phyloP scores from a whole-genome alignment of 1,284 basidiomycete species.

The Ustanciosporium gigantosporum region DNA sequence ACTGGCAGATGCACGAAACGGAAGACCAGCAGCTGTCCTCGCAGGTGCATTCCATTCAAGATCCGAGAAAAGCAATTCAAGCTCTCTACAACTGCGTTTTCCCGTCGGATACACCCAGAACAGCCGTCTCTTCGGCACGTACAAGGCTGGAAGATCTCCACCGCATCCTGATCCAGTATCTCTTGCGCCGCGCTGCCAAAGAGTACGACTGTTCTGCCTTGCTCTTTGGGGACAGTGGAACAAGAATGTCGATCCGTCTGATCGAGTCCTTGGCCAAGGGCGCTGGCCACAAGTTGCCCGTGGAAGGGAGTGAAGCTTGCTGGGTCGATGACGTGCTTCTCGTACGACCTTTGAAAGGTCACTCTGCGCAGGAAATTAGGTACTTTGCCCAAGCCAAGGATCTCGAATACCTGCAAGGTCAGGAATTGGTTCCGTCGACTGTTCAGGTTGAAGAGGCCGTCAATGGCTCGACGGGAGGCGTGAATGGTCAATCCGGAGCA shows the following conservation, averaged over 20 bases:
- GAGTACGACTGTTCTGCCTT: slow-evolving; percentile 37
- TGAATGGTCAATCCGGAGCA: neutral
- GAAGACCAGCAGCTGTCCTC: slow-evolving; percentile 11
- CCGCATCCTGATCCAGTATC: slow-evolving; percentile 25
- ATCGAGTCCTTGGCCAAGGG: slow-evolving; percentile 51
- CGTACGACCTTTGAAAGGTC: slow-evolving; percentile 38
- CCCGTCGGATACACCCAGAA: slow-evolving; percentile 27
- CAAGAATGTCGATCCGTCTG: slow-evolving; percentile 42
- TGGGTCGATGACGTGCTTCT: slow-evolving; percentile 50
- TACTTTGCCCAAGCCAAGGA: slow-evolving; percentile 30
- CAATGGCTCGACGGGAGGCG: neutral
- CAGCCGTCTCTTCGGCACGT: slow-evolving; percentile 33
- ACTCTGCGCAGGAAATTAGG: slow-evolving; percentile 37
- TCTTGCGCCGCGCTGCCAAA: slow-evolving; percentile 31
- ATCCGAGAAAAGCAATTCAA: slow-evolving; percentile 14
- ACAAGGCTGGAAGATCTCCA: slow-evolving; percentile 52
- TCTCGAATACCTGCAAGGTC: slow-evolving; percentile 10
- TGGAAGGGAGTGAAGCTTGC: slow-evolving; percentile 35
- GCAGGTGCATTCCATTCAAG: neutral
- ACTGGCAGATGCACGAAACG: slow-evolving; percentile 3
- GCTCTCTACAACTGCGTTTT: slow-evolving; percentile 27
- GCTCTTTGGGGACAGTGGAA: slow-evolving; percentile 42
- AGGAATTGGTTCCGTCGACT: slow-evolving; percentile 12
- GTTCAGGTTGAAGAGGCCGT: slow-evolving; percentile 6
- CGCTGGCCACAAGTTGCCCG: slow-evolving; percentile 51